A percentile compares a stretch with the other conserved stretches of the same genome.
Evolutionary conservation across 2,329 filamentous ascomycete species (phyloP).

Genomic region (Penicillium italicum): DNA sequence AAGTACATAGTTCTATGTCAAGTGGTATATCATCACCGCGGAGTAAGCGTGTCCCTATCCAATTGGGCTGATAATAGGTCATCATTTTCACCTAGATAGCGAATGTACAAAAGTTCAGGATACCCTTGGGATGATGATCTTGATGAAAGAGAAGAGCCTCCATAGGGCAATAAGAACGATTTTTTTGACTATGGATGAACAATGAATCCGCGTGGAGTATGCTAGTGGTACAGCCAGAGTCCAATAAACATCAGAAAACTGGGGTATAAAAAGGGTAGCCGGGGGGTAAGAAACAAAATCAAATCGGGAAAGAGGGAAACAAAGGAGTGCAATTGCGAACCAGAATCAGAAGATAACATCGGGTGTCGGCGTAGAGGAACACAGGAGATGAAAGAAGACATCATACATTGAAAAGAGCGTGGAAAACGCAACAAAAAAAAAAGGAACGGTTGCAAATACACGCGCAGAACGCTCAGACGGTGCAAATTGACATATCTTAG

Average conservation of each 20-base stretch:
- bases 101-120: neutral
- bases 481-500: conserved; percentile 25
- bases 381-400: conserved; percentile 7
- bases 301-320: conserved; percentile 5
- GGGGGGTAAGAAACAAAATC: neutral
- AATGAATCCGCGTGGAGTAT: conserved; percentile 16
- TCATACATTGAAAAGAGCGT: conserved; percentile 15
- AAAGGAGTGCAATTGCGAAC: neutral
- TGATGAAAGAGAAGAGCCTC: neutral
- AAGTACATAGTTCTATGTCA: neutral
- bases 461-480: conserved; percentile 20
- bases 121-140: neutral
- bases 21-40: neutral
- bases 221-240: conserved; percentile 30
- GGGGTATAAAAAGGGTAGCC: conserved; percentile 24
- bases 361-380: conserved; percentile 9
- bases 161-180: conserved; percentile 12
- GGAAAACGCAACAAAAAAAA: conserved; percentile 2
- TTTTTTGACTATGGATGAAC: conserved; percentile 16
- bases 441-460: conserved; percentile 12
- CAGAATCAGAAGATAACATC: conserved; percentile 14
- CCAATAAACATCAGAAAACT: conserved; percentile 29
- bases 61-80: conserved; percentile 5
- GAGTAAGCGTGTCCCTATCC: neutral
- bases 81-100: neutral